Base-by-base conservation (phyloP, 805 yeast genomes). In the Maudiozyma pseudohumilis region DNA sequence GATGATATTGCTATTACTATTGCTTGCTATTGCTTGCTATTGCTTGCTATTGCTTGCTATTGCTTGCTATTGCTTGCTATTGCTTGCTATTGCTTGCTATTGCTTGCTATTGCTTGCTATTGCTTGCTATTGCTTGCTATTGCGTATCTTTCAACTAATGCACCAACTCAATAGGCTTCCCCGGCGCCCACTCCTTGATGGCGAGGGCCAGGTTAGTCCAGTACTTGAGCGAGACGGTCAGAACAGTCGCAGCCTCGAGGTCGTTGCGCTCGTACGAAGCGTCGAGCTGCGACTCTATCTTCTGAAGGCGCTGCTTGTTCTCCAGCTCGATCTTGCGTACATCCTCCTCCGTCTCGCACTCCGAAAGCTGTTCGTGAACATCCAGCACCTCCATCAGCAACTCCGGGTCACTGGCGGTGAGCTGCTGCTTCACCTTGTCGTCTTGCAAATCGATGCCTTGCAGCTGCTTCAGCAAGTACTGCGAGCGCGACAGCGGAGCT, bases 171-270 rank as follows among this genome's bases (percentile, higher is more conserved):
- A 79, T 74, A 4, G 78, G 76, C 50, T 74, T 70, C 16, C 85
- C 85, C 1, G 78, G 74, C 3, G 40, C 80, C 89, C 92, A 80
- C 34, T 80, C 86, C 57, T 74, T 76, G 31, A 87, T 69, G 5
- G 85, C 86, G 29, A 70, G 70, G 34, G 74, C 74, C 24, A 89
- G 75, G 53, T 83, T 88, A 34, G 69, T 67, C 94, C 95, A 87
- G 55, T 87, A 89, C 56, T 83, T 83, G 44, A 89, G 62, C 45
- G 72, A 73, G 18, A 86, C 73, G 1, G 94, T 79, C 42, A 76
- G 77, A 38, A 70, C 60, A 35, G 80, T 76, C 11, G 89, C 80
- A 1, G 58, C 50, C 9, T 75, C 73, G 65, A 76, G 75, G 33
- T 78, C 68, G n/a, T 65, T 45, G 1, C 46, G 41, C 2, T 50